Conservation (phyloP, 2,329 filamentous ascomycete genomes). For the Bisporella sp. region DNA sequence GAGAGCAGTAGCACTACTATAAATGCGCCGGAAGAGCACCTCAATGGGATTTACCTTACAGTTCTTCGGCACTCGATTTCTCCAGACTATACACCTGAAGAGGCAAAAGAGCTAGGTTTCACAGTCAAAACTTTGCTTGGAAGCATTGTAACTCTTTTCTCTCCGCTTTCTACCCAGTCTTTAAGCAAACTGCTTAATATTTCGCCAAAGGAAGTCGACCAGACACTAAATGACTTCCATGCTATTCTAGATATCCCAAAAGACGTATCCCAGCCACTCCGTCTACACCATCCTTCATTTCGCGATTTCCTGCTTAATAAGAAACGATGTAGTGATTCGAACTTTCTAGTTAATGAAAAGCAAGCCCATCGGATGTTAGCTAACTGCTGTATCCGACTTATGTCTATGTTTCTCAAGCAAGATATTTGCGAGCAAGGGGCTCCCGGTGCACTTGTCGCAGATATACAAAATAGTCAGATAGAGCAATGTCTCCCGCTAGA, state of each 20-base stretch:
- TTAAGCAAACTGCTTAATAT: neutral
- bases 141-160: conserved; percentile 2
- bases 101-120: conserved; percentile 3
- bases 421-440: neutral
- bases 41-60: conserved; percentile 8
- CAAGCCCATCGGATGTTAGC: neutral
- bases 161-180: conserved; percentile 1
- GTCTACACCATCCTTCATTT: too few species aligned
- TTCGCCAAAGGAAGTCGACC: neutral
- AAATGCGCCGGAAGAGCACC: conserved; percentile 4
- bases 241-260: too few species aligned
- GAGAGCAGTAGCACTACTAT: neutral
- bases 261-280: too few species aligned
- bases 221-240: neutral
- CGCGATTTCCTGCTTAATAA: too few species aligned
- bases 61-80: conserved; percentile 7
- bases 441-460: neutral
- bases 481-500: too few species aligned
- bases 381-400: neutral
- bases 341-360: neutral
- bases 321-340: neutral
- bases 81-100: conserved; percentile 2
- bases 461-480: neutral
- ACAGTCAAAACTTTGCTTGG: conserved; percentile 4
- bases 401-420: neutral